Base-by-base conservation (phyloP, 495 filamentous ascomycete genomes). In the Neohortaea acidophila region DNA sequence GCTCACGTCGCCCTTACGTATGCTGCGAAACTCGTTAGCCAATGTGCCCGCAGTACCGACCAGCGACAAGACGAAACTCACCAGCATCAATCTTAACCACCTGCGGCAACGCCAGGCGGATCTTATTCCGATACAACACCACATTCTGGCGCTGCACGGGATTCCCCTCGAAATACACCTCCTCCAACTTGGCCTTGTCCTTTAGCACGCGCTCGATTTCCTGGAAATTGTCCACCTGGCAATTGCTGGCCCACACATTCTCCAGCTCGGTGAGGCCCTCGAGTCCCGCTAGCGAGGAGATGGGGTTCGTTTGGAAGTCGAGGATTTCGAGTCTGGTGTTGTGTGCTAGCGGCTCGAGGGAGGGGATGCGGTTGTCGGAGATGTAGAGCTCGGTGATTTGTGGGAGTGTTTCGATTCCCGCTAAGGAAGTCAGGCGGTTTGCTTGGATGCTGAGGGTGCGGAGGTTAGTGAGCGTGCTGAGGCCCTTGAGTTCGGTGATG, bases 101-200 rank as follows among this genome's bases (percentile, higher is more conserved):
- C 55, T 82, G 75, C 51, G 89, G 89, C 58, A 99, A 58, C 33
- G 84, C 79, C 59, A 99, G 60, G 47, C 74, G 67, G 20, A 99
- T 72, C 63, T 99, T 96, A 55, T 93, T 94, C 54, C 91, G 67
- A 59, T 99, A 99, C 35, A 92, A 54, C 14, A 75, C 78, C 26
- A 75, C 75, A 19, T 67, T 70, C 41, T 66, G 72, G 47, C 66
- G 66, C 64, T 96, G 86, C 51, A 99, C 54, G 31, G 89, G 89
- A 52, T 93, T 94, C 0, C 84, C 86, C 58, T 99, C 89, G 52
- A 99, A 91, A 57, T 99, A 99, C 19, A 99, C 87, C 2, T 91
- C 96, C 42, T 79, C 67, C 51, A 99, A 60, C 28, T 77, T 64
- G 56, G 81, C 62, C 61, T 86, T 91, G 47, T 82, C 77, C 41